Conservation (phyloP, 2,329 filamentous ascomycete species). For the Beauveria rudraprayagi region DNA sequence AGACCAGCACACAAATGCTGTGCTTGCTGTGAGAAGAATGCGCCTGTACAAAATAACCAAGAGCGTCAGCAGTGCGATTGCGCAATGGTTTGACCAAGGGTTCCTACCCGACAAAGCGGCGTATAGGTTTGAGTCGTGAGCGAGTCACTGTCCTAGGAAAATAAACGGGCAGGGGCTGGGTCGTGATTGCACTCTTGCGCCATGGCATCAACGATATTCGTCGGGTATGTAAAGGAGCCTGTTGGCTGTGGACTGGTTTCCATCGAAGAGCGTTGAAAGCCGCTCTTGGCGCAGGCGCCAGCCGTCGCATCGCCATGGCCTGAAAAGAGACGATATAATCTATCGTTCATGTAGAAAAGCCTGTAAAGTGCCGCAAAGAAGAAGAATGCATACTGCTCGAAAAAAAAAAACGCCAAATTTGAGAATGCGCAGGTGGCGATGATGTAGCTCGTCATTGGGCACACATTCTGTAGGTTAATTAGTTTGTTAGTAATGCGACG, state of each 20-base stretch:
- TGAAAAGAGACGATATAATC: not conserved
- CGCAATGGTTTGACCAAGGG: not conserved
- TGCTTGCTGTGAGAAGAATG: constrained; percentile 23
- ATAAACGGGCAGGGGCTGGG: constrained; percentile 24
- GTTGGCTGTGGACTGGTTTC: constrained; percentile 17
- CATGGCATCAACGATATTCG: constrained; percentile 28
- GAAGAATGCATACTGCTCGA: constrained; percentile 7
- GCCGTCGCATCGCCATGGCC: constrained; percentile 5
- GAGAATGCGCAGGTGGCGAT: not conserved
- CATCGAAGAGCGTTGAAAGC: constrained; percentile 14
- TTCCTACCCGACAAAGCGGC: constrained; percentile 23
- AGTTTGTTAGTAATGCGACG: not conserved
- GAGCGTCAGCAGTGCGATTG: not conserved
- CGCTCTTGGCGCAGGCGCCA: constrained; percentile 3
- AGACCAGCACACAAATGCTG: constrained; percentile 31
- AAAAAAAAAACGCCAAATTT: not conserved
- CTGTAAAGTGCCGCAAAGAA: not conserved
- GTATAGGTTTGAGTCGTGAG: constrained; percentile 15
- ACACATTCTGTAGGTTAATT: not conserved
- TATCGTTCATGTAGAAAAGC: not conserved
- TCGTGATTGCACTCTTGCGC: constrained; percentile 16
- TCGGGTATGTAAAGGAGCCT: constrained; percentile 16
- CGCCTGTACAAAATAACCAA: constrained; percentile 5
- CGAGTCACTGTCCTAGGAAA: constrained; percentile 19
- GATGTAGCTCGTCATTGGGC: not conserved